Conservation (phyloP, 208 protist genomes). For the Leishmania guyanensis region DNA sequence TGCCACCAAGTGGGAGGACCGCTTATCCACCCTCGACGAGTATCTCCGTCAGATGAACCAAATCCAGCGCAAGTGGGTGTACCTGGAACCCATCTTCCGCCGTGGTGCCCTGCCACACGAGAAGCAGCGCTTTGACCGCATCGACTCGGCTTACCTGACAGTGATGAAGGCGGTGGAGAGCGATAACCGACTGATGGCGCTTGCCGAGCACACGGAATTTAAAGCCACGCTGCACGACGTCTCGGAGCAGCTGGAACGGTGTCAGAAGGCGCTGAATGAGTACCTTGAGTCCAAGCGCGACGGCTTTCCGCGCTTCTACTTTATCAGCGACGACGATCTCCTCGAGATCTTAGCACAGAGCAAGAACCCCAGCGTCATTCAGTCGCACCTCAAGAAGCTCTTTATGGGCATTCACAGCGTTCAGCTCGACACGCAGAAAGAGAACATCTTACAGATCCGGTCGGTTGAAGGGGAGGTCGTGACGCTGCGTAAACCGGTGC, state of each 20-base stretch:
- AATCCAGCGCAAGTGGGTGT: conserved; percentile 99
- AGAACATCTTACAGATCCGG: conserved; percentile 91
- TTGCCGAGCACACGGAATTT: conserved; percentile 84
- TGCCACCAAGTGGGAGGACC: conserved; percentile 91
- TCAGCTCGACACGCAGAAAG: conserved; percentile 89
- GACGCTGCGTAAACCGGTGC: conserved; percentile 88
- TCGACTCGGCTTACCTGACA: conserved; percentile 95
- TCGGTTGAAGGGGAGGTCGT: conserved; percentile 95
- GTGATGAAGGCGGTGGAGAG: conserved; percentile 91
- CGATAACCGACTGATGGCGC: conserved; percentile 86
- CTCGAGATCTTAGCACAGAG: conserved; percentile 97
- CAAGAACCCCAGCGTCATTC: conserved; percentile 96
- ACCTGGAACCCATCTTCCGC: conserved; percentile 98
- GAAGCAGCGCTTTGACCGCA: conserved; percentile 93
- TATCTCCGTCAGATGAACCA: conserved; percentile 94
- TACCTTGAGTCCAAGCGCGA: conserved; percentile 98
- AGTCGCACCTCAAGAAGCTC: conserved; percentile 98
- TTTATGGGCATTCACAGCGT: conserved; percentile 97
- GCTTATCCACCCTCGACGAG: conserved; percentile 91
- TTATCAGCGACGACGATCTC: conserved; percentile 99
- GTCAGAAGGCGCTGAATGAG: conserved; percentile 96
- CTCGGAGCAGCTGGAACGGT: conserved; percentile 96
- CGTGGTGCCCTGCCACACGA: conserved; percentile 96
- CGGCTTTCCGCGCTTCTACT: conserved; percentile 98
- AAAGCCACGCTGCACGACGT: conserved; percentile 86